A percentile compares a stretch with the other conserved stretches of the same genome.
These are phyloP conservation scores for Choiromyces venosus DNA, from an alignment of 495 filamentous ascomycete genomes.

Conservation along the genomic window DNA sequence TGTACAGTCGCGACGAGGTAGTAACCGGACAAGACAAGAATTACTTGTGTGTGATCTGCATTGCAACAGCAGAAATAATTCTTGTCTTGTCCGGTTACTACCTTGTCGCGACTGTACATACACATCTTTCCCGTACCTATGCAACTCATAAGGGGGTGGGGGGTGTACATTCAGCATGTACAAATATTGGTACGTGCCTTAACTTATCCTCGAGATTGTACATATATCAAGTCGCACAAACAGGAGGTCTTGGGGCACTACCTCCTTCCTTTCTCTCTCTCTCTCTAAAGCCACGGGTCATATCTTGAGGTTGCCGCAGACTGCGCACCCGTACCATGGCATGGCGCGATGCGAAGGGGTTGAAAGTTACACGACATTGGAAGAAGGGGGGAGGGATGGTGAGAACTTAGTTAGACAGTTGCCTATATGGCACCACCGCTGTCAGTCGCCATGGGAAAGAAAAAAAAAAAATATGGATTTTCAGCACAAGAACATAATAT, in stretches of 20 bases:
- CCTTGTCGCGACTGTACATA: too few relatives aligned
- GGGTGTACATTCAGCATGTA: background rate
- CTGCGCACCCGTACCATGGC: background rate
- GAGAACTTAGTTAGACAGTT: background rate
- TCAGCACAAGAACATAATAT: background rate
- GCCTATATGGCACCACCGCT: background rate
- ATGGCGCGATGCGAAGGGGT: background rate
- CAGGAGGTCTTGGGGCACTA: background rate
- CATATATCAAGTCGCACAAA: background rate
- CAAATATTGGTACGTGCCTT: too few relatives aligned
- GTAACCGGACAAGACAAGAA: too few relatives aligned
- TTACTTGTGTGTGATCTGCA: too few relatives aligned
- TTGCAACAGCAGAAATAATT: too few relatives aligned
- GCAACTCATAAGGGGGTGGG: background rate
- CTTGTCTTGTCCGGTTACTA: too few relatives aligned
- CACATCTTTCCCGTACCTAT: background rate
- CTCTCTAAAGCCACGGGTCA: background rate
- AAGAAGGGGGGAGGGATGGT: background rate
- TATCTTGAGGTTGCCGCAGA: background rate
- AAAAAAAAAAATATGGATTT: too few relatives aligned
- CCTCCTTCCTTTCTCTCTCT: background rate
- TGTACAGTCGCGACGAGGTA: too few relatives aligned
- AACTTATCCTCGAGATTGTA: background rate
- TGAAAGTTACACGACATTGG: background rate
- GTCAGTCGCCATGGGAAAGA: background rate